Conservation (phyloP, 148 eudicot genomes). For the Rhododendron vialii region DNA sequence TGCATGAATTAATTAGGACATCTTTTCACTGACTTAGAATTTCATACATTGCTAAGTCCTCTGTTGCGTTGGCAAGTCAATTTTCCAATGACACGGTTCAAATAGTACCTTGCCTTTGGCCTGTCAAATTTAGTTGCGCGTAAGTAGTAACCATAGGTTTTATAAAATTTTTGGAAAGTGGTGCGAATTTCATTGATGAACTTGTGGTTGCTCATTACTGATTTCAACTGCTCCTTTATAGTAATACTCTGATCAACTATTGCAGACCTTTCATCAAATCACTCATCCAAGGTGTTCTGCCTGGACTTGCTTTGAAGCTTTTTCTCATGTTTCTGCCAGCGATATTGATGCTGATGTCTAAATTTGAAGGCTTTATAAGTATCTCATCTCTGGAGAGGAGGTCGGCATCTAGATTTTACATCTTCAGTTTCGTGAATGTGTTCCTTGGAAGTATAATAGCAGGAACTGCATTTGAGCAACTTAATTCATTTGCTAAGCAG, state of each 20-base stretch:
- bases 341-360: conserved; percentile 94
- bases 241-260: conserved; percentile 7
- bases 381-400: conserved; percentile 79
- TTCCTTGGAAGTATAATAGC: conserved; percentile 78
- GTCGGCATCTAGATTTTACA: conserved; percentile 80
- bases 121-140: not conserved
- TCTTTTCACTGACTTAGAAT: not conserved
- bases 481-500: conserved; percentile 45
- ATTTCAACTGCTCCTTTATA: not conserved
- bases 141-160: not conserved
- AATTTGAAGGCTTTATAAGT: conserved; percentile 77
- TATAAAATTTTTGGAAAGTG: not conserved
- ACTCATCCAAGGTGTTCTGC: conserved; percentile 75
- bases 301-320: conserved; percentile 91
- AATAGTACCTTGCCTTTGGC: not conserved
- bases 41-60: not conserved
- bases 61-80: not conserved
- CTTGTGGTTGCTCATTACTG: not conserved
- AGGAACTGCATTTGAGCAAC: conserved; percentile 86
- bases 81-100: not conserved
- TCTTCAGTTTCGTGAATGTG: conserved; percentile 87
- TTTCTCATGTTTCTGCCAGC: conserved; percentile 85
- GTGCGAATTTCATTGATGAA: not conserved
- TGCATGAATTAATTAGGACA: not conserved
- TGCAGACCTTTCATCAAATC: conserved; percentile 72